phyloP scores from a whole-genome alignment of 2,329 filamentous ascomycete genomes.

The Colletotrichum brevisporum region DNA sequence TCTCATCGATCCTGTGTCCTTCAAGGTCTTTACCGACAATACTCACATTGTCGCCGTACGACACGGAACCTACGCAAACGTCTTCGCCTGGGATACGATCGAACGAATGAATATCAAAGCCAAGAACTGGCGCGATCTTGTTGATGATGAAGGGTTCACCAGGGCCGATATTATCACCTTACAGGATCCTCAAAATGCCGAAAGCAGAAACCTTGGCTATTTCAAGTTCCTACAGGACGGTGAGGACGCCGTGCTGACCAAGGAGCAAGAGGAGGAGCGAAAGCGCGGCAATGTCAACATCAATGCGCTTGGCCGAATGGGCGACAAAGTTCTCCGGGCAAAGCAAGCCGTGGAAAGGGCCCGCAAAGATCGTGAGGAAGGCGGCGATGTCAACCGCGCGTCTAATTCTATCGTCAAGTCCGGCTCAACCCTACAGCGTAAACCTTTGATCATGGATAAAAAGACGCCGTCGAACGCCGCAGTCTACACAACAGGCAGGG shows the following conservation, averaged over 20 bases:
- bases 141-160: constrained; percentile 88
- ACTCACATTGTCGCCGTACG: constrained; percentile 94
- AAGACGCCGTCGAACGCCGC: constrained; percentile 86
- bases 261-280: constrained; percentile 78
- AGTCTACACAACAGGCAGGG: constrained; percentile 88
- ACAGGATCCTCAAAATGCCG: constrained; percentile 94
- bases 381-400: constrained; percentile 70
- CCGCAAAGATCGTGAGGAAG: constrained; percentile 77
- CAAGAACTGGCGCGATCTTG: constrained; percentile 93
- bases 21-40: constrained; percentile 98
- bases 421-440: constrained; percentile 49
- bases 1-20: constrained; percentile 95
- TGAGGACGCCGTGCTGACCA: constrained; percentile 75
- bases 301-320: constrained; percentile 81
- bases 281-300: constrained; percentile 81
- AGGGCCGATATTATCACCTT: constrained; percentile 95
- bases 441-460: constrained; percentile 67
- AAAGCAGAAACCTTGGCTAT: constrained; percentile 83
- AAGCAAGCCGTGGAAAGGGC: constrained; percentile 96
- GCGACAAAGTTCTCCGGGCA: constrained; percentile 87
- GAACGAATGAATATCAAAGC: constrained; percentile 96
- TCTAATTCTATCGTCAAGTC: constrained; percentile 59
- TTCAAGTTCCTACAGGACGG: constrained; percentile 94
- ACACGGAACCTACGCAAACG: constrained; percentile 87
- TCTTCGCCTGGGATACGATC: constrained; percentile 96